phyloP scores from a whole-genome alignment of 495 filamentous ascomycete genomes.

The Penicillium pulvis region DNA sequence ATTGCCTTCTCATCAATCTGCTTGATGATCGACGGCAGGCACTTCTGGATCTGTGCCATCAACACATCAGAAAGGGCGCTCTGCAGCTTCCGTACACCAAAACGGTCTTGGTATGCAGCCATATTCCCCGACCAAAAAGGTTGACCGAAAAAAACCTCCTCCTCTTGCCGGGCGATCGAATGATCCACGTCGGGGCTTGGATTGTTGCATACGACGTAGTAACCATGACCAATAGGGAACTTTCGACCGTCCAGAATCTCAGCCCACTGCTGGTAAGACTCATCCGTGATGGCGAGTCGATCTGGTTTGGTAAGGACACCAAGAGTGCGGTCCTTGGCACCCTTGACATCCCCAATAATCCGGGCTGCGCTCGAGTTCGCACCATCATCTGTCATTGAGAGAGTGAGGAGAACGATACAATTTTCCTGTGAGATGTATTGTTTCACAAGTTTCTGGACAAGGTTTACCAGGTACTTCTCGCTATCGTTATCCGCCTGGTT shows the following conservation, averaged over 20 bases:
- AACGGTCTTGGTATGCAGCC: conserved; percentile 48
- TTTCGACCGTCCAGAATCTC: conserved; percentile 56
- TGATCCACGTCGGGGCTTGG: conserved; percentile 52
- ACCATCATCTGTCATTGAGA: conserved; percentile 73
- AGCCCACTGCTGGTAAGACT: conserved; percentile 55
- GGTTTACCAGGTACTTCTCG: conserved; percentile 63
- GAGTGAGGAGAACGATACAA: conserved; percentile 72
- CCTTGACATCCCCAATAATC: conserved; percentile 57
- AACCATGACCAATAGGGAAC: conserved; percentile 62
- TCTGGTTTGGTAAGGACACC: conserved; percentile 86
- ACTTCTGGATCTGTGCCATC: conserved; percentile 57
- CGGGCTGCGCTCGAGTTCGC: conserved; percentile 69
- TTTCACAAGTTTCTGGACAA: conserved; percentile 68
- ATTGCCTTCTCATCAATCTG: conserved; percentile 55
- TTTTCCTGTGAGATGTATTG: conserved; percentile 64
- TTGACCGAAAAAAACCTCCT: conserved; percentile 59
- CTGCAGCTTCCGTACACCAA: conserved; percentile 61
- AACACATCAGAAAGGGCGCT: conserved; percentile 55
- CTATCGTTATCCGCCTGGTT: conserved; percentile 60
- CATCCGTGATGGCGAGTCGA: conserved; percentile 45
- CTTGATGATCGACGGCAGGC: conserved; percentile 59
- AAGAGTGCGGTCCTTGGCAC: conserved; percentile 62
- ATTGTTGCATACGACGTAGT: conserved; percentile 67
- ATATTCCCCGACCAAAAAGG: conserved; percentile 52
- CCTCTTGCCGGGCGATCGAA: conserved; percentile 55